These are phyloP conservation scores for Cordyceps fumosorosea DNA, from an alignment of 2,329 filamentous ascomycete species.

Conservation along the genomic window DNA sequence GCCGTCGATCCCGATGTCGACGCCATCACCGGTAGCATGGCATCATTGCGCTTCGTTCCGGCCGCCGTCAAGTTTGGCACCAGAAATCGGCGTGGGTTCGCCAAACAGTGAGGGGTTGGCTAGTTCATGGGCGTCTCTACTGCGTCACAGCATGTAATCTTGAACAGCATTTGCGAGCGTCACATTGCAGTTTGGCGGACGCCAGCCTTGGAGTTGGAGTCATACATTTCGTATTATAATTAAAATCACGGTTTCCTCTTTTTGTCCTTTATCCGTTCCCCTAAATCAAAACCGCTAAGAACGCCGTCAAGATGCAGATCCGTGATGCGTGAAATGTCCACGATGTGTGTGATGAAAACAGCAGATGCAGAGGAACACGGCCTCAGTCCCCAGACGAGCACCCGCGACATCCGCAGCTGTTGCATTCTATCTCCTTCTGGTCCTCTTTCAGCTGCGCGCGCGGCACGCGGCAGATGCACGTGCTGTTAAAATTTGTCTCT, in stretches of 20 bases:
- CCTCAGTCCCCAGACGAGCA: conserved; percentile 76
- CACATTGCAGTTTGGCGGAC: not conserved
- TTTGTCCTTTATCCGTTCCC: not conserved
- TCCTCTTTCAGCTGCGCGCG: conserved; percentile 84
- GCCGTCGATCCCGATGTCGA: conserved; percentile 43
- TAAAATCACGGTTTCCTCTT: not conserved
- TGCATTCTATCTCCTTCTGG: conserved; percentile 76
- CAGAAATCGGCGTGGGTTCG: conserved; percentile 47
- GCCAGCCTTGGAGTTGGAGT: not conserved
- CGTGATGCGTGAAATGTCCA: not conserved
- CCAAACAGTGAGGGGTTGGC: not conserved
- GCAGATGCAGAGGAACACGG: not conserved
- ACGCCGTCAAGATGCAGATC: conserved; percentile 7
- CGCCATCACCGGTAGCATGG: conserved; percentile 61
- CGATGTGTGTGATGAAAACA: not conserved
- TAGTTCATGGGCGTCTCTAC: not conserved
- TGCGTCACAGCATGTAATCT: not conserved
- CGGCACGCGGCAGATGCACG: conserved; percentile 93
- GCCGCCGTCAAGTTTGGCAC: conserved; percentile 57
- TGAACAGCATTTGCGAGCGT: not conserved
- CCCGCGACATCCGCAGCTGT: conserved; percentile 88
- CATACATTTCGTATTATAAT: not conserved
- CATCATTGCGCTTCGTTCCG: conserved; percentile 64
- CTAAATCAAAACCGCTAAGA: conserved; percentile 5
- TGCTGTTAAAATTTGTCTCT: conserved; percentile 97